Evolutionary conservation across 768 basidiomycete genomes (phyloP).

Genomic region (Chiua virens): DNA sequence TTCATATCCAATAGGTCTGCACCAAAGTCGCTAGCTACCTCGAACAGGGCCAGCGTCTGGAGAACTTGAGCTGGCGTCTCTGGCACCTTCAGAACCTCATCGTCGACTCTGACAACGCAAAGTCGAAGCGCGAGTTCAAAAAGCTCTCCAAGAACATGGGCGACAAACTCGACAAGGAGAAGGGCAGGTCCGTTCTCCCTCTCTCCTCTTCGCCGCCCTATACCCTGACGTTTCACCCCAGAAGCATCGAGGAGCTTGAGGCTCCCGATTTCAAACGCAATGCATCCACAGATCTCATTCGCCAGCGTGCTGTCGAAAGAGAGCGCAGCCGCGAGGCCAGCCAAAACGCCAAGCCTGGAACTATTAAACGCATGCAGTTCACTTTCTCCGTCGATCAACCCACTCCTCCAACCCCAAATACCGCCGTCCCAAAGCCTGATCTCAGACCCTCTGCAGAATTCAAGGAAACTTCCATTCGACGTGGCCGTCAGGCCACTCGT

Average conservation of each 20-base stretch:
- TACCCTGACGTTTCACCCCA: slow-evolving; percentile 30
- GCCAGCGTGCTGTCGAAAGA: slow-evolving; percentile 77
- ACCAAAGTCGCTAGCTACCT: slow-evolving; percentile 89
- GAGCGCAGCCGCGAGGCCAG: slow-evolving; percentile 76
- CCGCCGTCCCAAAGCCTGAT: slow-evolving; percentile 59
- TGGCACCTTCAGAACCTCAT: slow-evolving; percentile 92
- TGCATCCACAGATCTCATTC: slow-evolving; percentile 76
- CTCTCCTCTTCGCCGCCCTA: slow-evolving; percentile 7
- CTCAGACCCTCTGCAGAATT: slow-evolving; percentile 65
- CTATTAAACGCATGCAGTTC: slow-evolving; percentile 87
- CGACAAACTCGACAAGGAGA: slow-evolving; percentile 91
- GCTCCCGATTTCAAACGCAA: slow-evolving; percentile 82
- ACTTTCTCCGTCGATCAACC: slow-evolving; percentile 84
- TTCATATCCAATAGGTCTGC: slow-evolving; percentile 57
- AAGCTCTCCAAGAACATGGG: slow-evolving; percentile 87
- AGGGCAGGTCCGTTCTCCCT: slow-evolving; percentile 66
- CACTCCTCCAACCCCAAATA: slow-evolving; percentile 42
- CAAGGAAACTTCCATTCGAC: slow-evolving; percentile 45
- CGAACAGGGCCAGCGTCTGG: slow-evolving; percentile 87
- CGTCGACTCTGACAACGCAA: slow-evolving; percentile 88
- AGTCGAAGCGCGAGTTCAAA: slow-evolving; percentile 85
- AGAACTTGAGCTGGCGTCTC: slow-evolving; percentile 90
- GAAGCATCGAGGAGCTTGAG: slow-evolving; percentile 82
- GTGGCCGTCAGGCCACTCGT: slow-evolving; percentile 41
- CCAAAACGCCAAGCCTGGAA: slow-evolving; percentile 62